Conservation (phyloP, 495 filamentous ascomycete genomes). For the Penicillium longicatenatum region DNA sequence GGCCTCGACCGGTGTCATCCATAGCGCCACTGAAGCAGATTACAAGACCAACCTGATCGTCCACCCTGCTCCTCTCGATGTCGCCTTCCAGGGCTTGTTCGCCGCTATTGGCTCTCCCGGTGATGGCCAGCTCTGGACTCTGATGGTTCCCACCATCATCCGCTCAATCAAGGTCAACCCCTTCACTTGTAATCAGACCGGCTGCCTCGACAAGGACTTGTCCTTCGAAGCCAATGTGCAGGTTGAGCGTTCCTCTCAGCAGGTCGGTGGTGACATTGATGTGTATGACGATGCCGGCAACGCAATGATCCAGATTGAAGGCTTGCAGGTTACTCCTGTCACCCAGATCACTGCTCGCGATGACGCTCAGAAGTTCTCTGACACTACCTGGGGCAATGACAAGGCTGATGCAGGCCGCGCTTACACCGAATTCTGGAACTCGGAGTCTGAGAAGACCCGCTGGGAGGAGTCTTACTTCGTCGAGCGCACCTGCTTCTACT, state of each 20-base stretch:
- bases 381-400: not conserved
- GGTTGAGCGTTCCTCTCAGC: not conserved
- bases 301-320: conserved; percentile 6
- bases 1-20: not conserved
- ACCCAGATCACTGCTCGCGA: not conserved
- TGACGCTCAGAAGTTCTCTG: not conserved
- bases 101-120: not conserved
- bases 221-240: conserved; percentile 1
- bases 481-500: conserved; percentile 1
- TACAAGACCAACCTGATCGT: not conserved
- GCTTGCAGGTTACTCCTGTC: not conserved
- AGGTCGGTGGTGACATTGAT: conserved; percentile 2
- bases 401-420: not conserved
- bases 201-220: not conserved
- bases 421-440: not conserved
- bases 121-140: conserved; percentile 1
- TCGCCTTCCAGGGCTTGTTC: not conserved
- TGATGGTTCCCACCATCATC: conserved; percentile 1
- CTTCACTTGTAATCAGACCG: not conserved
- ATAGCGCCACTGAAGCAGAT: not conserved
- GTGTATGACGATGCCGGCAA: not conserved
- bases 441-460: not conserved
- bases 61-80: conserved; percentile 5
- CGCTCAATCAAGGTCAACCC: not conserved
- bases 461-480: not conserved